A percentile compares a stretch with the other conserved stretches of the same genome.
Conservation (phyloP, 106 monocot genomes). For the Acanthochlamys bracteata region DNA sequence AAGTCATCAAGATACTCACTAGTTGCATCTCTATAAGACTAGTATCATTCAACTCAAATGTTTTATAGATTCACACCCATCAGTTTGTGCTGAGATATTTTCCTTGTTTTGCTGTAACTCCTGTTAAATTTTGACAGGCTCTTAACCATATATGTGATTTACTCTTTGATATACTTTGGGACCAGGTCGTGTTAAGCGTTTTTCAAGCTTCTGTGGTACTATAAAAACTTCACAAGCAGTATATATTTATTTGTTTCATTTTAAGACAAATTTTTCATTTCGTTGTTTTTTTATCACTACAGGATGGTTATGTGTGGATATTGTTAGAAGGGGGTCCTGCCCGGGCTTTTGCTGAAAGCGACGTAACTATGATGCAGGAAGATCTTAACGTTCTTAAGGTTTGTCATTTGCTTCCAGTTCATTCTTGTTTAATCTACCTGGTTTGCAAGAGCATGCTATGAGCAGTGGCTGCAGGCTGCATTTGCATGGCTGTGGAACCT, state of each 20-base stretch:
- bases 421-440: too few relatives aligned
- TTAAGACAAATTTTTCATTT: too few relatives aligned
- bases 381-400: slow-evolving; percentile 71
- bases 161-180: slow-evolving; percentile 52
- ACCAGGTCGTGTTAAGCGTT: slow-evolving; percentile 56
- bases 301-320: slow-evolving; percentile 62
- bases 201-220: slow-evolving; percentile 62
- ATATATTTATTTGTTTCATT: too few relatives aligned
- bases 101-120: not conserved
- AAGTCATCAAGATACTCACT: slow-evolving; percentile 13
- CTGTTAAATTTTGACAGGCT: slow-evolving; percentile 21
- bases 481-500: too few relatives aligned
- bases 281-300: slow-evolving; percentile 11
- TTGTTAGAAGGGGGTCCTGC: slow-evolving; percentile 77
- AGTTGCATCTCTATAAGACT: too few relatives aligned
- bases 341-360: slow-evolving; percentile 48
- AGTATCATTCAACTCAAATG: too few relatives aligned
- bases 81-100: not conserved
- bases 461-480: too few relatives aligned
- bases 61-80: not conserved
- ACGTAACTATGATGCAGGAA: slow-evolving; percentile 56
- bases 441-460: too few relatives aligned
- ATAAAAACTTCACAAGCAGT: too few relatives aligned
- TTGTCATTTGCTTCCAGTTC: slow-evolving; percentile 8
- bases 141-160: slow-evolving; percentile 61